A percentile compares a stretch with the other conserved stretches of the same genome.
phyloP scores from a whole-genome alignment of 352 stramenopile genomes.

The Phytophthora pisi region DNA sequence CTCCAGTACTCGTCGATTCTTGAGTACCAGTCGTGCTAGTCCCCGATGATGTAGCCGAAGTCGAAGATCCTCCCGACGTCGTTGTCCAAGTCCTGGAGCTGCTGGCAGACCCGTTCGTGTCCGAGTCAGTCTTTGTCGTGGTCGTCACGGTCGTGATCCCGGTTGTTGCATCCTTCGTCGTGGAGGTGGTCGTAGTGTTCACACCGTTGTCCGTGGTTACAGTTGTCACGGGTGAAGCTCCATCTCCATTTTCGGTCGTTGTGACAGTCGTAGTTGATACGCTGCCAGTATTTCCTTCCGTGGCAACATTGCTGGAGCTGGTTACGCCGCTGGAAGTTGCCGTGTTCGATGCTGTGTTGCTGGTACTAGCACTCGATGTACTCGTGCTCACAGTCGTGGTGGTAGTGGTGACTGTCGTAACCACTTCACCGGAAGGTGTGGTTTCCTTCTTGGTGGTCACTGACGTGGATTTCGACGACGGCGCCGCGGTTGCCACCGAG shows the following conservation, averaged over 20 bases:
- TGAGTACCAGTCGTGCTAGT: slow-evolving; percentile 15
- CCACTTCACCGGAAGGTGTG: slow-evolving; percentile 14
- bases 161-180: slow-evolving; percentile 19
- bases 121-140: slow-evolving; percentile 15
- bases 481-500: neutral
- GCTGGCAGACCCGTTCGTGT: slow-evolving; percentile 25
- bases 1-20: slow-evolving; percentile 2
- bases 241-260: slow-evolving; percentile 14
- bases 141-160: slow-evolving; percentile 28
- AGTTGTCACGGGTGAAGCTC: slow-evolving; percentile 20
- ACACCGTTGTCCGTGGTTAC: slow-evolving; percentile 25
- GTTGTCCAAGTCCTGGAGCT: slow-evolving; percentile 16
- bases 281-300: slow-evolving; percentile 7
- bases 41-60: neutral
- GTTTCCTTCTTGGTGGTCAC: slow-evolving; percentile 32
- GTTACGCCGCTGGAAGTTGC: slow-evolving; percentile 4
- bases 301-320: slow-evolving; percentile 5
- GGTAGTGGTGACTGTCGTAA: slow-evolving; percentile 27
- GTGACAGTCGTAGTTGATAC: slow-evolving; percentile 21
- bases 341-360: slow-evolving; percentile 8
- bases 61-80: slow-evolving; percentile 11
- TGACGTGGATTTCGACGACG: slow-evolving; percentile 18
- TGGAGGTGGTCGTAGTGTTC: slow-evolving; percentile 24
- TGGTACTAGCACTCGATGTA: slow-evolving; percentile 5
- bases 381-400: slow-evolving; percentile 24